Evolutionary conservation across 305 asterid species (phyloP).

Genomic region (Stenogyne calaminthoides): DNA sequence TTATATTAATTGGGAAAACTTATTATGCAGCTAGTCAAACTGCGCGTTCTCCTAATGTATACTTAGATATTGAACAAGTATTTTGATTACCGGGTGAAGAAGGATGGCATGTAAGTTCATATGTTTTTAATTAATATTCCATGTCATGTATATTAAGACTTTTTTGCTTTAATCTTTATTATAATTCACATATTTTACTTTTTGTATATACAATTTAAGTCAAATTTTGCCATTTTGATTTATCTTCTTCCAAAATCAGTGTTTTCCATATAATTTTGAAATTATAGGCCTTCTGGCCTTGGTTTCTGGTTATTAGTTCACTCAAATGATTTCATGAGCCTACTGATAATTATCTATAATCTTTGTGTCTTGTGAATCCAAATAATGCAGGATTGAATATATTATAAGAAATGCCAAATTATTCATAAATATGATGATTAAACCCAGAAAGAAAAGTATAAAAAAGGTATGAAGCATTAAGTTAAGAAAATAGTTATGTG

Average conservation of each 20-base stretch:
- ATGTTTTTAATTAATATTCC: not conserved
- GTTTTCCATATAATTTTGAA: not conserved
- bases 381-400: not conserved
- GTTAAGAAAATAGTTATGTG: not conserved
- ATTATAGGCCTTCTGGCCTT: not conserved
- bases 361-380: not conserved
- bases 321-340: not conserved
- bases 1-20: slow-evolving; percentile 6
- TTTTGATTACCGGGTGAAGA: slow-evolving; percentile 50
- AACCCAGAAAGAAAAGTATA: not conserved
- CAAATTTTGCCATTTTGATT: not conserved
- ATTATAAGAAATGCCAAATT: not conserved
- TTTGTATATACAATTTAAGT: not conserved
- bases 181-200: slow-evolving; percentile 2
- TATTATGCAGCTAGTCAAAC: slow-evolving; percentile 67
- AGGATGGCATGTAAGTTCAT: slow-evolving; percentile 57
- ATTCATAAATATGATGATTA: not conserved
- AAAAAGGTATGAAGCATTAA: not conserved
- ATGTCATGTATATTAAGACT: slow-evolving; percentile 15
- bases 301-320: not conserved
- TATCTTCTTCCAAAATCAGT: not conserved
- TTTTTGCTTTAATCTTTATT: slow-evolving; percentile 8
- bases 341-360: not conserved
- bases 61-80: slow-evolving; percentile 60
- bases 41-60: slow-evolving; percentile 68